Evolutionary conservation across 2,329 filamentous ascomycete genomes (phyloP), one percentile per base, ranked within the genome.

Genomic region (Diaporthe vaccinii): DNA sequence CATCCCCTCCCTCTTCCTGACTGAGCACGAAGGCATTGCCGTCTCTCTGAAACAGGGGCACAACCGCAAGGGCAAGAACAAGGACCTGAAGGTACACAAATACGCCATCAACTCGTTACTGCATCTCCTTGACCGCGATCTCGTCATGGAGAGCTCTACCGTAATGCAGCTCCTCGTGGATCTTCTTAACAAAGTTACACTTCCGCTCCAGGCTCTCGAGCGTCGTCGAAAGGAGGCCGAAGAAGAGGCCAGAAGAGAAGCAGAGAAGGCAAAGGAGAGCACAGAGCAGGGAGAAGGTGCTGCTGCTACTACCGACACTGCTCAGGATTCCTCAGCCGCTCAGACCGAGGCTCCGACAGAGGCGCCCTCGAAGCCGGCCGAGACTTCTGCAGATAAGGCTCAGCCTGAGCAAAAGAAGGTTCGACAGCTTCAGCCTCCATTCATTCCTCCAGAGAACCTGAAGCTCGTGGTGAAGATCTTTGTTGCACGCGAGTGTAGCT

Each of bases 401-500:
- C 82, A 85, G 22, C 81, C 83, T 7, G 83, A 84, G 46, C 82
- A 86, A 77, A 90, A 88, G 81, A 87, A 89, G 80, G 82, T 91
- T 82, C 84, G 90, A 84, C 83, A 91, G 85, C 78, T 98, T 71
- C 92, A 93, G 69, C 94, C 96, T 41, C 97, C 97, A 0, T 89
- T 96, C 59, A 93, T 99, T 73, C 96, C 97, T 7, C 92, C 96
- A 41, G 91, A 95, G 81, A 98, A 98, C 82, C 90, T 99, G 74
- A 94, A 94, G 75, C 88, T 98, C 74, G 95, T 99, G n/a, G 94
- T 98, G 79, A 97, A 97, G 82, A 98, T 99, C 74, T 94, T 99
- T 78, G 95, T 98, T 58, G 96, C 96, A 77, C 93, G 96, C 67
- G 97, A 99, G 84, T 99, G 97, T 85, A 98, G 95, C 81, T 96